Conservation (phyloP, 2,329 filamentous ascomycete genomes). For the Thyridium curvatum region DNA sequence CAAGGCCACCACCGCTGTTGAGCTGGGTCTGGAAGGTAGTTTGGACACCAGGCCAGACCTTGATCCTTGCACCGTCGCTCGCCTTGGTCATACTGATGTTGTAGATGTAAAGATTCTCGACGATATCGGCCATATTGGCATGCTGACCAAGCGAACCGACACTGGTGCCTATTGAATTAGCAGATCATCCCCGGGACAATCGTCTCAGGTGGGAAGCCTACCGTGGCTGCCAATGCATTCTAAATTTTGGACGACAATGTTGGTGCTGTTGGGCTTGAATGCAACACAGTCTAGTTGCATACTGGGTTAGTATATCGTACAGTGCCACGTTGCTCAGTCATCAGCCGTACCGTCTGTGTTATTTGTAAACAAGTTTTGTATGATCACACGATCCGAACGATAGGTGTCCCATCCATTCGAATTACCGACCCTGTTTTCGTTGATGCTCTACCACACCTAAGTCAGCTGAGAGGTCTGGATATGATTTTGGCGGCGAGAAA, state of each 20-base stretch:
- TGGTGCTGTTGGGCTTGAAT: slow-evolving; percentile 58
- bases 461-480: too few species aligned
- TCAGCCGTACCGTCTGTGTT: slow-evolving; percentile 46
- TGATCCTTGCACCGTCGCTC: slow-evolving; percentile 54
- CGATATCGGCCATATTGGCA: slow-evolving; percentile 46
- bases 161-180: too few species aligned
- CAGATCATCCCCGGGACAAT: too few species aligned
- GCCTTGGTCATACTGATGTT: slow-evolving; percentile 26
- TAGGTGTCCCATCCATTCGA: slow-evolving; percentile 59
- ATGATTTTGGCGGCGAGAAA: too few species aligned
- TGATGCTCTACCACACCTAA: slow-evolving; percentile 15
- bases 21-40: slow-evolving; percentile 35
- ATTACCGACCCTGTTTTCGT: slow-evolving; percentile 52
- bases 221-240: slow-evolving; percentile 54
- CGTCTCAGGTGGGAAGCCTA: too few species aligned
- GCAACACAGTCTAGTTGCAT: slow-evolving; percentile 55
- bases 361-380: slow-evolving; percentile 57
- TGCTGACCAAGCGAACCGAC: slow-evolving; percentile 59
- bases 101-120: slow-evolving; percentile 49
- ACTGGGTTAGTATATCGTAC: slow-evolving; percentile 29
- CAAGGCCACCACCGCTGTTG: slow-evolving; percentile 52
- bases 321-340: too few species aligned
- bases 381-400: slow-evolving; percentile 52
- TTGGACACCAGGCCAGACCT: slow-evolving; percentile 39
- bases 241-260: slow-evolving; percentile 53